A percentile compares a stretch with the other conserved stretches of the same genome.
Conservation (phyloP, 371 early-diverging fungal genomes). For the Paraphysoderma sedebokerense region DNA sequence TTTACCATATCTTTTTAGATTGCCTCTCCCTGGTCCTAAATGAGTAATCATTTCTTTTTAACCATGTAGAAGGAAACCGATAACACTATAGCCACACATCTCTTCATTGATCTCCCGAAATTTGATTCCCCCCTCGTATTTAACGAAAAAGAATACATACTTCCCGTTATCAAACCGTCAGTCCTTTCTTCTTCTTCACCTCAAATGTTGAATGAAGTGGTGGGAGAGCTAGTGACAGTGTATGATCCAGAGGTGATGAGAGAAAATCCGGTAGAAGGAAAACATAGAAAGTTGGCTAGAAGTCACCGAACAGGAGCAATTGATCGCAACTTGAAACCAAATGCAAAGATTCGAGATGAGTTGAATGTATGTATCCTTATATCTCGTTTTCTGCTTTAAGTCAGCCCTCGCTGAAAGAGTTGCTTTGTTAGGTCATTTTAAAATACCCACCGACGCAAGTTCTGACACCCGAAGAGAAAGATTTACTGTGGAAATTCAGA, state of each 20-base stretch:
- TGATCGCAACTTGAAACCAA: conserved; percentile 87
- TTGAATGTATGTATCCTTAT: conserved; percentile 42
- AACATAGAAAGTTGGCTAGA: conserved; percentile 80
- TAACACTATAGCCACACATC: conserved; percentile 31
- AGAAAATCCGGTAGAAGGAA: conserved; percentile 88
- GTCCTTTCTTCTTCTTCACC: no score
- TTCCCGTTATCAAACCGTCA: conserved; percentile 1
- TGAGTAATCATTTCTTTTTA: not conserved
- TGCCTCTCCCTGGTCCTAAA: not conserved
- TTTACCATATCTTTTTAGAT: not conserved
- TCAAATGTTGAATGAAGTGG: not conserved
- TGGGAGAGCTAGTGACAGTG: no score
- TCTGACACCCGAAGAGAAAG: conserved; percentile 70
- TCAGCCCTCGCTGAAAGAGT: not conserved
- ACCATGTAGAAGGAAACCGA: conserved; percentile 12
- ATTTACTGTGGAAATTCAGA: conserved; percentile 90
- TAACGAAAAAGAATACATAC: conserved; percentile 43
- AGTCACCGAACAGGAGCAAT: conserved; percentile 77
- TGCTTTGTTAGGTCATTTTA: conserved; percentile 47
- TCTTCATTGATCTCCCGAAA: conserved; percentile 75
- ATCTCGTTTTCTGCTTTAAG: not conserved
- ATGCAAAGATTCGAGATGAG: conserved; percentile 82
- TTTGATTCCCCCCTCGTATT: conserved; percentile 87
- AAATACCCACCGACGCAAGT: conserved; percentile 74
- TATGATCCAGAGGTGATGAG: conserved; percentile 51